Conservation (phyloP, 345 rosid species). For the Streptanthus diversifolius region DNA sequence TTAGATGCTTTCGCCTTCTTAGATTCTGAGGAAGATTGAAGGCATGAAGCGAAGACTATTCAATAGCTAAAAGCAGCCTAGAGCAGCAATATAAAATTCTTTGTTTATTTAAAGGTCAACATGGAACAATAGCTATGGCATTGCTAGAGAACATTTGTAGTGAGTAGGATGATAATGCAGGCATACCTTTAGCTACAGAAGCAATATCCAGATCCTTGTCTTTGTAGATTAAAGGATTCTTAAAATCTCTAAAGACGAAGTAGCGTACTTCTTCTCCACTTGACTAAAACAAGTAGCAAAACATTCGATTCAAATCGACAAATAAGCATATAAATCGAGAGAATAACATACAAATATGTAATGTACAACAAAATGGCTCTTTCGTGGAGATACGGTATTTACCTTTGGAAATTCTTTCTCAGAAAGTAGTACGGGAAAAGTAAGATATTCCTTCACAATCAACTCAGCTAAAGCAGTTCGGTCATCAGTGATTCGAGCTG, state of each 20-base stretch:
- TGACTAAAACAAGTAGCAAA: slow-evolving; percentile 42
- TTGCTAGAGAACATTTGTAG: background rate
- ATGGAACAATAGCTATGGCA: slow-evolving; percentile 1
- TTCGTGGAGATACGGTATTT: background rate
- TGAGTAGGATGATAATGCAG: background rate
- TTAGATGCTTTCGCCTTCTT: background rate
- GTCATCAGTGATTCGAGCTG: slow-evolving; percentile 41
- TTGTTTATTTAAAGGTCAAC: background rate
- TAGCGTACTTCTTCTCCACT: slow-evolving; percentile 45
- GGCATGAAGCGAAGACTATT: background rate
- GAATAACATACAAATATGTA: background rate
- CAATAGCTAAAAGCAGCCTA: background rate
- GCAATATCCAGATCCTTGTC: slow-evolving; percentile 53
- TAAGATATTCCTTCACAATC: slow-evolving; percentile 61
- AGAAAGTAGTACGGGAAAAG: slow-evolving; percentile 70
- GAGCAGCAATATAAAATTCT: background rate
- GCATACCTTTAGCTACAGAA: slow-evolving; percentile 60
- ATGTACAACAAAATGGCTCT: background rate
- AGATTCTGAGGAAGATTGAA: background rate
- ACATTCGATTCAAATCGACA: background rate
- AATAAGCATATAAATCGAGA: background rate
- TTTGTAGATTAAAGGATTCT: slow-evolving; percentile 44
- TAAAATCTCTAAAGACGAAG: slow-evolving; percentile 57
- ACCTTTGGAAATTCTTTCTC: slow-evolving; percentile 58
- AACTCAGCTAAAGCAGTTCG: slow-evolving; percentile 44